Evolutionary conservation across 2,329 filamentous ascomycete genomes (phyloP).

Genomic region (Fusarium stilboides): DNA sequence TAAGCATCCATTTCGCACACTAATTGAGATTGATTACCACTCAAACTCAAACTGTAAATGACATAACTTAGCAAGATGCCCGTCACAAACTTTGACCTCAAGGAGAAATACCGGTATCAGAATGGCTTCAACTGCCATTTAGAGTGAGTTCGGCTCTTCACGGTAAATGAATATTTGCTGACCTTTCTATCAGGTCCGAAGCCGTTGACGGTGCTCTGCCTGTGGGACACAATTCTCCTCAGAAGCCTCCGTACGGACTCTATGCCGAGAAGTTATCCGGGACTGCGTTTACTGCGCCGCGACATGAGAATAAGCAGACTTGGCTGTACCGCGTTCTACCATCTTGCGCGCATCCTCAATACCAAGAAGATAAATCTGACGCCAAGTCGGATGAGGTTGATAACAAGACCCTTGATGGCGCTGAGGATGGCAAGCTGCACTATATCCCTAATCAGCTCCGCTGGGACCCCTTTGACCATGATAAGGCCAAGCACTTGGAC

Average conservation of each 20-base stretch:
- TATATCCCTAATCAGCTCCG: conserved; percentile 81
- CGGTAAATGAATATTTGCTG: background rate
- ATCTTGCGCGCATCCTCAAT: conserved; percentile 73
- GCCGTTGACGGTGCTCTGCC: conserved; percentile 82
- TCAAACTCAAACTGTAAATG: conserved; percentile 4
- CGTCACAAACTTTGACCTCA: conserved; percentile 63
- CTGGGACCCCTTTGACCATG: conserved; percentile 85
- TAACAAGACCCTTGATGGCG: conserved; percentile 46
- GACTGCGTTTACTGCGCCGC: conserved; percentile 79
- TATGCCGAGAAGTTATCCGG: conserved; percentile 87
- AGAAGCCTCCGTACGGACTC: conserved; percentile 83
- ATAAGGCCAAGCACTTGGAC: conserved; percentile 65
- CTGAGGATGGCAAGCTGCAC: conserved; percentile 49
- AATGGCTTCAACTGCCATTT: conserved; percentile 84
- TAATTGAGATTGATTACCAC: conserved; percentile 5
- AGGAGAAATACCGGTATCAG: conserved; percentile 79
- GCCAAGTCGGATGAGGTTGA: conserved; percentile 48
- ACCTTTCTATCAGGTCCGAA: conserved; percentile 72
- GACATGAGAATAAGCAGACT: conserved; percentile 78
- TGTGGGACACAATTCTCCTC: conserved; percentile 83
- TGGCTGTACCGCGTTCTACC: conserved; percentile 81
- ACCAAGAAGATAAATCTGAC: conserved; percentile 58
- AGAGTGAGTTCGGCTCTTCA: conserved; percentile 69
- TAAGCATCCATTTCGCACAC: conserved; percentile 41
- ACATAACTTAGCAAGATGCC: conserved; percentile 59